These are phyloP conservation scores for Diaporthe helianthi DNA, from an alignment of 2,329 filamentous ascomycete species.

Conservation along the genomic window DNA sequence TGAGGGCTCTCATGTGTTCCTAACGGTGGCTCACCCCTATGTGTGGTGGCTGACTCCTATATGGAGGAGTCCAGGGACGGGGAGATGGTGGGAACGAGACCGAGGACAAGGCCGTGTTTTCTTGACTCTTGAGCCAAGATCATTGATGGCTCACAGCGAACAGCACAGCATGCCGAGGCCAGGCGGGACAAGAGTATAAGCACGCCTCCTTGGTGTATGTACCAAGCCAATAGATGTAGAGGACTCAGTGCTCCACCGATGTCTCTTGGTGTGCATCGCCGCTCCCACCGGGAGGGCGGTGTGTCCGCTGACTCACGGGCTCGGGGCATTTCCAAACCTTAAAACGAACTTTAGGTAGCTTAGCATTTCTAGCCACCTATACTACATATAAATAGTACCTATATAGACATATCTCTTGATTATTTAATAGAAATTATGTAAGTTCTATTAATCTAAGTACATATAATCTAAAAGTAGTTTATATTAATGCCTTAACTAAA, in stretches of 20 bases:
- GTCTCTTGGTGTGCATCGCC: not conserved
- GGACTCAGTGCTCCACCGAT: not conserved
- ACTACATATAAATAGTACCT: no score
- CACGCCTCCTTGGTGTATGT: not conserved
- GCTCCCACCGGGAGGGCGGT: no score
- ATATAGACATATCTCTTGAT: no score
- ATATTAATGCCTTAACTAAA: no score
- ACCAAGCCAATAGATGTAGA: not conserved
- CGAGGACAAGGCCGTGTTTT: not conserved
- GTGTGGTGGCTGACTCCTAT: not conserved
- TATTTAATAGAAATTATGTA: no score
- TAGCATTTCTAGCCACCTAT: no score
- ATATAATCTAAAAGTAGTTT: no score
- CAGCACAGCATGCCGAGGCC: not conserved
- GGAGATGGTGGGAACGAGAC: not conserved
- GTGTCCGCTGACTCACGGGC: no score
- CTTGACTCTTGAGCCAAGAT: constrained; percentile 14
- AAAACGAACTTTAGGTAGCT: no score
- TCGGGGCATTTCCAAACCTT: no score
- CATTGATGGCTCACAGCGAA: not conserved
- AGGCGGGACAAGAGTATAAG: not conserved
- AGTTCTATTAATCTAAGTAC: no score
- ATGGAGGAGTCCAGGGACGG: not conserved
- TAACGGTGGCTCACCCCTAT: not conserved
- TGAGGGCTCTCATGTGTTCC: no score